A percentile compares a stretch with the other conserved stretches of the same genome.
Conservation (phyloP, 305 asterid genomes). For the Fraxinus ornus region DNA sequence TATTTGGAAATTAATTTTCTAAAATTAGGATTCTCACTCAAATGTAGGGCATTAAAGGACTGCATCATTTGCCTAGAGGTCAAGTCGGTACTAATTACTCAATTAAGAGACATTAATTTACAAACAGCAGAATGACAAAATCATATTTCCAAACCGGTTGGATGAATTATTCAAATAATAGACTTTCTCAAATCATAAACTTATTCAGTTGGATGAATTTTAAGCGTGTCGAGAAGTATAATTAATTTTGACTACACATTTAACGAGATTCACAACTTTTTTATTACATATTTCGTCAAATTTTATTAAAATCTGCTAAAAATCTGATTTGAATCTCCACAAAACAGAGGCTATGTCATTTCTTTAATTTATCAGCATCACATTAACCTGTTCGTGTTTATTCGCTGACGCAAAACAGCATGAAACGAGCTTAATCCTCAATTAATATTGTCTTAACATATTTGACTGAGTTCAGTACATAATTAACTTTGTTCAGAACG, state of each 20-base stretch:
- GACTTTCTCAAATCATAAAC: neutral
- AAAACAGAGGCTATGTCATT: neutral
- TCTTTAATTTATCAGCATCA: neutral
- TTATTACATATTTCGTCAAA: too few relatives aligned
- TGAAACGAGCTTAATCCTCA: slow-evolving; percentile 5
- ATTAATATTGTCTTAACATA: neutral
- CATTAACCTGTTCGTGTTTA: neutral
- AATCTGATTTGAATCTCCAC: too few relatives aligned
- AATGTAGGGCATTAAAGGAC: too few relatives aligned
- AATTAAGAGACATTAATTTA: too few relatives aligned
- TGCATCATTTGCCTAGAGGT: too few relatives aligned
- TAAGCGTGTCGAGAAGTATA: neutral
- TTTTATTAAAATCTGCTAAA: too few relatives aligned
- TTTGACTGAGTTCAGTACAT: slow-evolving; percentile 13
- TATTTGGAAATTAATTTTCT: too few relatives aligned
- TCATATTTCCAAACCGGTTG: neutral
- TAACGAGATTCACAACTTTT: too few relatives aligned
- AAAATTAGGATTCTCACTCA: neutral
- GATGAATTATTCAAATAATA: neutral
- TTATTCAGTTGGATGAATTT: slow-evolving; percentile 3
- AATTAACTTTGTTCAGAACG: neutral
- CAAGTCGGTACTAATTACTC: too few relatives aligned
- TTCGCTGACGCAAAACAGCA: neutral
- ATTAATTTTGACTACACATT: too few relatives aligned
- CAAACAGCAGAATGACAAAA: neutral